phyloP scores from a whole-genome alignment of 2,329 filamentous ascomycete species.

The Aspergillus vadensis region DNA sequence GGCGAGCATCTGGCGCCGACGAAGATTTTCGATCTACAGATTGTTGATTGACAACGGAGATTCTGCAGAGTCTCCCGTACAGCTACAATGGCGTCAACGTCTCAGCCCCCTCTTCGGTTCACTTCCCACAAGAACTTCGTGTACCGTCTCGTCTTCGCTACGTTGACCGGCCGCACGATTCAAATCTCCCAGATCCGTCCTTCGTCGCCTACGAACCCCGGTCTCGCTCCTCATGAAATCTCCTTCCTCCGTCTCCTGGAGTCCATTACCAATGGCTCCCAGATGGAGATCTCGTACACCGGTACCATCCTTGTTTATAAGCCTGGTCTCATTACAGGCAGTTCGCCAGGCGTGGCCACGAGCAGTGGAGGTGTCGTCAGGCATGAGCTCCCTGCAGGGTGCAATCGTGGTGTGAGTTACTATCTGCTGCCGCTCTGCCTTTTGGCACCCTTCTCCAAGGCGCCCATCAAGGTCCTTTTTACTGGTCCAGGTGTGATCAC shows the following conservation, averaged over 20 bases:
- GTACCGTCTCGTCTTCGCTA: slow-evolving; percentile 83
- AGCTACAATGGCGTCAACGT: slow-evolving; percentile 41
- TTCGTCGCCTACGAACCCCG: slow-evolving; percentile 80
- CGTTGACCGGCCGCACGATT: slow-evolving; percentile 83
- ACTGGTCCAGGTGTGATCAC: slow-evolving; percentile 92
- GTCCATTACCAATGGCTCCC: slow-evolving; percentile 89
- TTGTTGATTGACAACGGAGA: slow-evolving; percentile 11
- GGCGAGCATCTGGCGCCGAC: slow-evolving; percentile 3
- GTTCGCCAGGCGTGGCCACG: slow-evolving; percentile 73
- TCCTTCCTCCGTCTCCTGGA: slow-evolving; percentile 95
- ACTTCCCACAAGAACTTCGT: slow-evolving; percentile 81
- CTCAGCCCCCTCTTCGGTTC: slow-evolving; percentile 66
- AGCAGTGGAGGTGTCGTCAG: slow-evolving; percentile 70
- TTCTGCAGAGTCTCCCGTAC: slow-evolving; percentile 15
- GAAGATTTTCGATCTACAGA: neutral
- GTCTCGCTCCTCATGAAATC: slow-evolving; percentile 88
- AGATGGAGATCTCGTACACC: slow-evolving; percentile 94
- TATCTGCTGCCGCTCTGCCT: slow-evolving; percentile 88
- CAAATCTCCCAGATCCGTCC: slow-evolving; percentile 94
- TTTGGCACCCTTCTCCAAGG: slow-evolving; percentile 89
- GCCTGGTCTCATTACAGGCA: slow-evolving; percentile 88
- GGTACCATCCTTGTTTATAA: slow-evolving; percentile 91
- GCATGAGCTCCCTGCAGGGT: slow-evolving; percentile 76
- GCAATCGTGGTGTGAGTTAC: slow-evolving; percentile 82
- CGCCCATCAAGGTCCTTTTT: slow-evolving; percentile 86